Evolutionary conservation across 2,329 filamentous ascomycete genomes (phyloP).

Genomic region (Thermoascus crustaceus): DNA sequence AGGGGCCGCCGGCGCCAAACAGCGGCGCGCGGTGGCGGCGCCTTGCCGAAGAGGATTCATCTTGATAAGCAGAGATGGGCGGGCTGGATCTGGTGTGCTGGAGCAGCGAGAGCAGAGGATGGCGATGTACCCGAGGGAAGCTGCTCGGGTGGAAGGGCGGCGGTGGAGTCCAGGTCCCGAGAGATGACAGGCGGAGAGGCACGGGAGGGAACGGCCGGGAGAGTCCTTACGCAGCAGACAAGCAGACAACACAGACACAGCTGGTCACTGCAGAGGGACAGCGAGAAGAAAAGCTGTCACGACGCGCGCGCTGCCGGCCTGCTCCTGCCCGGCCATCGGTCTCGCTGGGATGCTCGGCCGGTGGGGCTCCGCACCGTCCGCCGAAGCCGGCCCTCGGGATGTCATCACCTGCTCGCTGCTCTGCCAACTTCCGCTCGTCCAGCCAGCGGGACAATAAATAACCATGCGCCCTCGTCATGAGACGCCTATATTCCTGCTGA

Average conservation of each 20-base stretch:
- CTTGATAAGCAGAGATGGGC: slow-evolving; percentile 9
- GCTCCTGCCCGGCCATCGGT: neutral
- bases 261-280: too few species aligned
- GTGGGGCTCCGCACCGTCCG: neutral
- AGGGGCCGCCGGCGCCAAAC: slow-evolving; percentile 20
- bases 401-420: neutral
- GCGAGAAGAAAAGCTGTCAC: too few species aligned
- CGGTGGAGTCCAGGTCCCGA: slow-evolving; percentile 18
- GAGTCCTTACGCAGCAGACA: neutral
- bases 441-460: neutral
- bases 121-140: slow-evolving; percentile 24
- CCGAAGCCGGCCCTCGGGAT: neutral
- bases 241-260: neutral
- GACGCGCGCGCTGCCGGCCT: too few species aligned
- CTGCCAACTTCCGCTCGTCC: slow-evolving; percentile 1
- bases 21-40: slow-evolving; percentile 33
- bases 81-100: slow-evolving; percentile 5
- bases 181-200: slow-evolving; percentile 1
- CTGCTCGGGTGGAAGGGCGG: slow-evolving; percentile 28
- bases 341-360: neutral
- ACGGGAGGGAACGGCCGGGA: neutral
- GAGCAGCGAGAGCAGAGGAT: slow-evolving; percentile 9
- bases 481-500: neutral
- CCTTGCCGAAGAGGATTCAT: slow-evolving; percentile 31
- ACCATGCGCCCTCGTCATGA: neutral